Percentiles rank a stretch among this genome's conserved stretches.
phyloP scores from a whole-genome alignment of 129 eudicot species.

The Deinandra increscens region DNA sequence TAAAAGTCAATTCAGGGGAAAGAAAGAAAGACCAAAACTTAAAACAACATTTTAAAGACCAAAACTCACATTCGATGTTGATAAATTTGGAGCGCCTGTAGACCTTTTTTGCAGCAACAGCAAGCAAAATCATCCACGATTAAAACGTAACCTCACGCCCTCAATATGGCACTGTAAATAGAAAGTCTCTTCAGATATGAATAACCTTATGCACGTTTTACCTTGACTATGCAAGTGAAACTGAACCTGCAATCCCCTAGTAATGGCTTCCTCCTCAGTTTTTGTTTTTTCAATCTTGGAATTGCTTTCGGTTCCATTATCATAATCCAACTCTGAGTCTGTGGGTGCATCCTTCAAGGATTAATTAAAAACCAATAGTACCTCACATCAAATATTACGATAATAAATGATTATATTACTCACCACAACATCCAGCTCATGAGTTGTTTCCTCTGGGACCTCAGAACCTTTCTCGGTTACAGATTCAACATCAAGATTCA shows the following conservation, averaged over 20 bases:
- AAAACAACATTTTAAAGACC: too few species aligned
- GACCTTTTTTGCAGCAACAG: too few species aligned
- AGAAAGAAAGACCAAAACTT: too few species aligned
- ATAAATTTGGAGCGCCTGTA: too few species aligned
- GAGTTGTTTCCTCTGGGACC: constrained; percentile 32
- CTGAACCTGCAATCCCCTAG: constrained; percentile 78
- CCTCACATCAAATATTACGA: not conserved
- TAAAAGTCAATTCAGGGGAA: too few species aligned
- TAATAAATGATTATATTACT: not conserved
- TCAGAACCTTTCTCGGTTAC: constrained; percentile 16
- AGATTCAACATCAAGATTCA: constrained; percentile 24
- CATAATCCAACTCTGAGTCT: constrained; percentile 55
- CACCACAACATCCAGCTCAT: constrained; percentile 54
- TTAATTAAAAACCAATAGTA: not conserved
- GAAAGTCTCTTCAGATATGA: too few species aligned
- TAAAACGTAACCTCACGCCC: too few species aligned
- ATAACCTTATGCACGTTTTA: not conserved
- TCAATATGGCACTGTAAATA: too few species aligned
- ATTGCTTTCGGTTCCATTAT: constrained; percentile 42
- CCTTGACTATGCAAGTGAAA: constrained; percentile 1
- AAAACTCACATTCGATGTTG: too few species aligned
- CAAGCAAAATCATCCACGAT: too few species aligned
- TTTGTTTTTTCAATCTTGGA: constrained; percentile 77
- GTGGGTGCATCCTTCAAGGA: constrained; percentile 48
- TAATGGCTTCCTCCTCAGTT: constrained; percentile 87